These are phyloP conservation scores for Platanthera zijinensis DNA, from an alignment of 106 monocot species.

Conservation along the genomic window DNA sequence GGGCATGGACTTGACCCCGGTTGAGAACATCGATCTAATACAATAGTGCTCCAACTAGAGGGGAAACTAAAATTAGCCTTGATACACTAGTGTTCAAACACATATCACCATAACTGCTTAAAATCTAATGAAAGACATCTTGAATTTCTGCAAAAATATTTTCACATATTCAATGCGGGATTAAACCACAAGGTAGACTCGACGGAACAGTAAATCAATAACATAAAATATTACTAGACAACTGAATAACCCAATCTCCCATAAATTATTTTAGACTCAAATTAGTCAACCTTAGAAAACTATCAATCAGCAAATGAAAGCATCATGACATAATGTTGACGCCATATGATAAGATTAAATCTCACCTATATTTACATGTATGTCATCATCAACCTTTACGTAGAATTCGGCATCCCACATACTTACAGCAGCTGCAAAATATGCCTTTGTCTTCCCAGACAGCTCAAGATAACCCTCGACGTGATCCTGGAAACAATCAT, in stretches of 20 bases:
- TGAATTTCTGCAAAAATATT: background rate
- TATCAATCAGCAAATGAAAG: background rate
- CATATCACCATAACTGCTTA: no score
- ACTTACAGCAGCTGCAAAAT: constrained; percentile 24
- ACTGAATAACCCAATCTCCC: background rate
- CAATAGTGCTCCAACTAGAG: background rate
- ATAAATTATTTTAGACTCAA: background rate
- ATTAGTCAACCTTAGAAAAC: background rate
- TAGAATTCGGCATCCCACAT: constrained; percentile 29
- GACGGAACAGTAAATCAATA: no score
- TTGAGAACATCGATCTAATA: no score
- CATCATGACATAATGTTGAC: background rate
- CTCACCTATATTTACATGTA: constrained; percentile 31
- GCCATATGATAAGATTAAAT: background rate
- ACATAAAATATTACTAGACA: background rate
- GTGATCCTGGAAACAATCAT: constrained; percentile 17
- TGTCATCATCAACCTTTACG: constrained; percentile 29
- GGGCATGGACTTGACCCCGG: no score
- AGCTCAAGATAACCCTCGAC: constrained; percentile 27
- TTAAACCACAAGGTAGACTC: no score
- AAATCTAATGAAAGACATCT: no score
- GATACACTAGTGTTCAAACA: no score
- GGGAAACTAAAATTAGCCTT: no score
- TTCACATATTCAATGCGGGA: no score
- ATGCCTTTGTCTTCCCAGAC: constrained; percentile 23